phyloP scores from a whole-genome alignment of 805 yeast species.

The Sugiyamaella smithiae region DNA sequence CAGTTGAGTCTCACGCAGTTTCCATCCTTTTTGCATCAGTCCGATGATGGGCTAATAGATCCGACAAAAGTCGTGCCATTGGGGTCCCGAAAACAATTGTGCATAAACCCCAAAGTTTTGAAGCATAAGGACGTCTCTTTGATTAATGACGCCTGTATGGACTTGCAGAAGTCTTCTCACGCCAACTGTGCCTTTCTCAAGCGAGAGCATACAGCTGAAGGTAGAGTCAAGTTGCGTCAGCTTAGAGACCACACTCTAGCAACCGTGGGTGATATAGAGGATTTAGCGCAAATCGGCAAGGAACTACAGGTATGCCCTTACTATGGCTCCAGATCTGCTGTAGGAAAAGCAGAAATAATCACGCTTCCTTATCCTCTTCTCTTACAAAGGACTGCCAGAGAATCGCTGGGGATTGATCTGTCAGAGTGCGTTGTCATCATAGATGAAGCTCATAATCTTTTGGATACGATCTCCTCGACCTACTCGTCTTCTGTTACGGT shows the following conservation, averaged over 20 bases:
- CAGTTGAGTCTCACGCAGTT: constrained; percentile 64
- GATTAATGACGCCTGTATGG: constrained; percentile 79
- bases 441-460: constrained; percentile 89
- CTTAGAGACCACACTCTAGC: constrained; percentile 58
- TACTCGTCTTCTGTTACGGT: constrained; percentile 59
- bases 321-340: constrained; percentile 62
- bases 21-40: constrained; percentile 34
- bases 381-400: constrained; percentile 58
- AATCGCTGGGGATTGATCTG: constrained; percentile 55
- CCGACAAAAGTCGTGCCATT: constrained; percentile 65
- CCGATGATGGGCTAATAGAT: constrained; percentile 39
- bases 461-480: constrained; percentile 71
- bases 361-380: constrained; percentile 84
- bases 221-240: constrained; percentile 35
- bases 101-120: constrained; percentile 65
- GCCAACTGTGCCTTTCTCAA: constrained; percentile 44
- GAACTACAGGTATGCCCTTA: constrained; percentile 70
- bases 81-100: constrained; percentile 82
- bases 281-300: constrained; percentile 59
- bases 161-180: constrained; percentile 50
- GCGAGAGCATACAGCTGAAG: constrained; percentile 32
- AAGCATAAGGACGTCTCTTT: constrained; percentile 46
- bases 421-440: constrained; percentile 68
- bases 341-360: constrained; percentile 64
- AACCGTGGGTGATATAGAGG: constrained; percentile 74